Evolutionary conservation across 1,284 basidiomycete species (phyloP).

Genomic region (Austroboletus niveus): DNA sequence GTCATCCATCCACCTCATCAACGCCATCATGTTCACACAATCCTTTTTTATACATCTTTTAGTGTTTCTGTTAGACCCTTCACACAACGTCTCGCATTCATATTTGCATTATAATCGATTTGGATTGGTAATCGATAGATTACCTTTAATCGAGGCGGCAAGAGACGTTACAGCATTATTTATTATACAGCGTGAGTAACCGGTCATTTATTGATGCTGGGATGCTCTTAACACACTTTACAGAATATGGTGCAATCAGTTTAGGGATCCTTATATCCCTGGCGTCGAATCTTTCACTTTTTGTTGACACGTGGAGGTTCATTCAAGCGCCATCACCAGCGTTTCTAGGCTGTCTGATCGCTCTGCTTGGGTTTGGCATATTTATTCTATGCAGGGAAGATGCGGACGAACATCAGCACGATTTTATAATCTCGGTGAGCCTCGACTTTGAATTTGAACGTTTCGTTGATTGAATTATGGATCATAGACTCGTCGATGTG

Average conservation of each 20-base stretch:
- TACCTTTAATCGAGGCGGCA: slow-evolving; percentile 12
- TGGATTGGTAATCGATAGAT: slow-evolving; percentile 1
- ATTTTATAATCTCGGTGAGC: slow-evolving; percentile 15
- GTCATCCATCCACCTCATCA: slow-evolving; percentile 19
- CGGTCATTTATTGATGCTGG: background rate
- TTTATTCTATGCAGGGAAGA: slow-evolving; percentile 3
- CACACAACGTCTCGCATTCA: slow-evolving; percentile 3
- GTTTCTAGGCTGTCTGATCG: slow-evolving; percentile 15
- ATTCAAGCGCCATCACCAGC: slow-evolving; percentile 7
- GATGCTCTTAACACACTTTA: background rate
- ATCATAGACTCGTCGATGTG: slow-evolving; percentile 8
- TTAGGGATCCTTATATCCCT: slow-evolving; percentile 15
- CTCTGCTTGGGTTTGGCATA: slow-evolving; percentile 8
- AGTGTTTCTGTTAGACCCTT: slow-evolving; percentile 9
- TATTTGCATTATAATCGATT: slow-evolving; percentile 2
- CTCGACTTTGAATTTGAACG: background rate
- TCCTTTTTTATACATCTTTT: slow-evolving; percentile 17
- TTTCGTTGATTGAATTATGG: background rate
- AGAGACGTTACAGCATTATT: slow-evolving; percentile 15
- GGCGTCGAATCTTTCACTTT: slow-evolving; percentile 9
- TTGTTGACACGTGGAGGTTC: slow-evolving; percentile 11
- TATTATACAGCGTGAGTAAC: slow-evolving; percentile 23
- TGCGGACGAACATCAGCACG: slow-evolving; percentile 3
- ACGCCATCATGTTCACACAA: slow-evolving; percentile 20
- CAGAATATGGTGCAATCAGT: slow-evolving; percentile 20